Base-by-base conservation (phyloP, 768 basidiomycete genomes). In the Tephrocybe rancida region DNA sequence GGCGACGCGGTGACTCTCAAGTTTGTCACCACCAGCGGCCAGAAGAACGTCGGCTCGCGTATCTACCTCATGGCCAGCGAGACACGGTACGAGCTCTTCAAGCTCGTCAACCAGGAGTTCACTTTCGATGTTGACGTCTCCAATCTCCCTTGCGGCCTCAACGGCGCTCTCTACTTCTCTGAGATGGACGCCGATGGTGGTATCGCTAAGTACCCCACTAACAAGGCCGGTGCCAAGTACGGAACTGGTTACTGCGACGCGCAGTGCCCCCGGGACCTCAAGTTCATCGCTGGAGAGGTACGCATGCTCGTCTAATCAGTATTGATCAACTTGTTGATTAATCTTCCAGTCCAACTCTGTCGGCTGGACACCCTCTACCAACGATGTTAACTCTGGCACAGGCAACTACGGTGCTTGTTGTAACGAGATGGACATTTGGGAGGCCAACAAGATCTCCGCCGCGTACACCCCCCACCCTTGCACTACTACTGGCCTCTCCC, bases 391-490 rank as follows among this genome's bases (percentile, higher is more conserved):
- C 67, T 64, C 78, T 10, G 80, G 80, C 18, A 67, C 67, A 5
- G 80, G 80, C 38, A 22, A 62, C 27, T 70, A 63, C 60, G 81
- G 81, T 57, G 67, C 44, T 1, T 44, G 44, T 26, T 44, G 44
- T 29, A 26, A 26, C 25, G 44, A 44, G 24, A 44, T 44, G 80
- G 80, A 82, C 64, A 70, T 82, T 63, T 82, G 81, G 81, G 80
- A 81, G 58, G 80, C 80, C 61, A 82, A 82, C 73, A 69, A 67
- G 58, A 69, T 72, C 58, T 70, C 81, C 14, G 70, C 75, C 22
- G 81, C 80, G 18, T 75, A 65, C 66, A 82, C 81, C 34, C 79
- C 81, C 44, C 81, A 83, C 65, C 70, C 73, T 22, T 82, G 80
- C 68, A 65, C 67, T 25, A 66, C 68, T 55, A 52, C 59, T 34